Base-by-base conservation (phyloP, 768 basidiomycete genomes). In the Amanita fuliginea region DNA sequence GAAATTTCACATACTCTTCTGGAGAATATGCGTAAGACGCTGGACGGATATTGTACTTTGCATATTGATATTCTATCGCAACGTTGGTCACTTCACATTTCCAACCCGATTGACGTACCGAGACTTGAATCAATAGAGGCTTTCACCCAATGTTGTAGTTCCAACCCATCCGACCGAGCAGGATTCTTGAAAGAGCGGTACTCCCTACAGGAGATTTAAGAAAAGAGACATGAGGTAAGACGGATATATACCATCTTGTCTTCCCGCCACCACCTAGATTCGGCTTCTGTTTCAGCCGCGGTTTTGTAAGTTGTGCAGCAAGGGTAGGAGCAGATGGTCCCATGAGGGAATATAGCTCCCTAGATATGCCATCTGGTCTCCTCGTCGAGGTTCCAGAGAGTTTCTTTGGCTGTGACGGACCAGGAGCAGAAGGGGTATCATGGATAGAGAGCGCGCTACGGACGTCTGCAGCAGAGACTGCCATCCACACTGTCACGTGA, bases 331-430 rank as follows among this genome's bases (percentile, higher is more conserved):
- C 86, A 42, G 89, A 86, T 52, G 90, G 82, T n/a, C 95, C 95
- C 55, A 99, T 97, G 52, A 99, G 79, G 1, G 87, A 83, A 67
- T 87, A 97, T 2, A 99, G 75, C 64, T 97, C 94, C 56, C 93
- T 74, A 0, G 92, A 85, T 53, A 97, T 93, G 16, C 95, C 94
- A 16, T 92, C 89, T 3, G 88, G 88, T 64, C 87, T 90, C 59
- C 76, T 75, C 14, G 68, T 59, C 10, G 71, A 59, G 2, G 67
- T 14, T n/a, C 68, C 48, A 19, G 61, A 32, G 3, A 66, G 52
- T 56, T 76, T 83, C 57, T 75, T 77, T 1, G 62, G 60, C 34
- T 72, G 75, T n/a, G 75, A 66, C 2, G 75, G 68, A 3, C 70
- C 69, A 6, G 72, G 59, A 6, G 69, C 61, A 26, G 71, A 59